These are phyloP conservation scores for Daldinia sp. DNA, from an alignment of 2,329 filamentous ascomycete genomes.

Conservation along the genomic window DNA sequence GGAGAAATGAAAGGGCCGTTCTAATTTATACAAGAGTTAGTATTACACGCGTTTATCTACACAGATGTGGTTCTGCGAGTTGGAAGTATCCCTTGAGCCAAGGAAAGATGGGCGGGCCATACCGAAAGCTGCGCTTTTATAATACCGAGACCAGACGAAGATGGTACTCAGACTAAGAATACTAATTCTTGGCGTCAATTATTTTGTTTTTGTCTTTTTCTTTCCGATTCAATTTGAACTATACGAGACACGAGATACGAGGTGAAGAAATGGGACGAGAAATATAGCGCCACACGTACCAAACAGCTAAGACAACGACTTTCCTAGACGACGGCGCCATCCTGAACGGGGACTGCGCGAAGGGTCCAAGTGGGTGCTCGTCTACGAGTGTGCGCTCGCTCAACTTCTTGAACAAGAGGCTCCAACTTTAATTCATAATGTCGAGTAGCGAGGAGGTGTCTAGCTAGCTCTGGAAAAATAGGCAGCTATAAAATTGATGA, in stretches of 20 bases:
- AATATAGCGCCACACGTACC: slow-evolving; percentile 29
- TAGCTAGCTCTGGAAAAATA: neutral
- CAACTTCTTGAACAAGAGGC: slow-evolving; percentile 9
- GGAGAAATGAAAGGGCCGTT: slow-evolving; percentile 54
- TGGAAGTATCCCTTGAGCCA: neutral
- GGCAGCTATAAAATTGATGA: neutral
- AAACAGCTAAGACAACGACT: slow-evolving; percentile 31
- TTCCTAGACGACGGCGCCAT: slow-evolving; percentile 34
- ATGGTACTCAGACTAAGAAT: slow-evolving; percentile 42
- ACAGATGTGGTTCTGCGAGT: neutral
- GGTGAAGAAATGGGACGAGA: neutral
- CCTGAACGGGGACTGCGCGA: neutral
- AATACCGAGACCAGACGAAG: slow-evolving; percentile 52
- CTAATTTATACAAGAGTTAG: slow-evolving; percentile 26
- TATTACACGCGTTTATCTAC: neutral
- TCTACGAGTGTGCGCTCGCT: slow-evolving; percentile 16
- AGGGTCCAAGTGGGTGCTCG: neutral
- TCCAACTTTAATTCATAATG: slow-evolving; percentile 21
- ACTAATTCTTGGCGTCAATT: slow-evolving; percentile 33
- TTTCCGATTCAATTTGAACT: neutral
- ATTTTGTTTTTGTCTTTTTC: slow-evolving; percentile 10
- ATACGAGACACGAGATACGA: neutral
- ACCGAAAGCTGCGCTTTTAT: slow-evolving; percentile 55
- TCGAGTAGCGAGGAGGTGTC: neutral
- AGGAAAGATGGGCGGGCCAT: slow-evolving; percentile 32